Evolutionary conservation across 768 basidiomycete species (phyloP).

Genomic region (Lyophyllum shimeji): DNA sequence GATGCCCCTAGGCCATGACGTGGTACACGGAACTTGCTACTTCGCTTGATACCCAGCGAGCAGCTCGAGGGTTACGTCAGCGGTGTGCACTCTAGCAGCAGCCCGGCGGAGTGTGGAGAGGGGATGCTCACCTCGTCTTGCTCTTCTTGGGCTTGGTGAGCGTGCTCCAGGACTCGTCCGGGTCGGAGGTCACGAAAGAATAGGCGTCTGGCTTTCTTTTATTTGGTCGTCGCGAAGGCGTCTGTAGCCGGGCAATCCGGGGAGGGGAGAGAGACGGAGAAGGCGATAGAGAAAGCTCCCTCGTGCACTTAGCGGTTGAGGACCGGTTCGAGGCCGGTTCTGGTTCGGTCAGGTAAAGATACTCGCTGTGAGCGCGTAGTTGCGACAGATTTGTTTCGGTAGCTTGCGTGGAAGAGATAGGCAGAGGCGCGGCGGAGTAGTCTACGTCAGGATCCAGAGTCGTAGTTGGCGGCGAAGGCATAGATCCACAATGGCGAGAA

Average conservation of each 20-base stretch:
- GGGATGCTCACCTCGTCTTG: conserved; percentile 20
- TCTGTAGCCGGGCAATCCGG: not conserved
- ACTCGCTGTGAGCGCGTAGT: not conserved
- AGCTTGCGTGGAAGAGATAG: not conserved
- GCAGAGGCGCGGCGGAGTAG: not conserved
- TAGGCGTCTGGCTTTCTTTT: conserved; percentile 26
- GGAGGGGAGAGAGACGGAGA: conserved; percentile 6
- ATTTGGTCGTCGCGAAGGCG: not conserved
- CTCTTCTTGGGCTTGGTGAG: conserved; percentile 31
- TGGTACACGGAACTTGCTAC: conserved; percentile 16
- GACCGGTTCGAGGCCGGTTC: not conserved
- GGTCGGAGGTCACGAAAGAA: conserved; percentile 22
- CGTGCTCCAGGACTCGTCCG: conserved; percentile 38
- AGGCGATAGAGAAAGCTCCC: not conserved
- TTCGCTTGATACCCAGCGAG: not conserved
- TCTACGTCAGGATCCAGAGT: not conserved
- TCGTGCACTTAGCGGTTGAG: not conserved
- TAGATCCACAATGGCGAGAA: not conserved
- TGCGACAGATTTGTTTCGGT: too few relatives aligned
- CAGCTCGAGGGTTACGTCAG: not conserved
- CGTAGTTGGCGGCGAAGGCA: not conserved
- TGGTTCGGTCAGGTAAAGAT: not conserved
- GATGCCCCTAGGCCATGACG: not conserved
- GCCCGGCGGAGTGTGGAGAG: not conserved
- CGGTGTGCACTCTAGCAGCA: too few relatives aligned